phyloP scores from a whole-genome alignment of 768 basidiomycete species.

The Baorangia bicolor region DNA sequence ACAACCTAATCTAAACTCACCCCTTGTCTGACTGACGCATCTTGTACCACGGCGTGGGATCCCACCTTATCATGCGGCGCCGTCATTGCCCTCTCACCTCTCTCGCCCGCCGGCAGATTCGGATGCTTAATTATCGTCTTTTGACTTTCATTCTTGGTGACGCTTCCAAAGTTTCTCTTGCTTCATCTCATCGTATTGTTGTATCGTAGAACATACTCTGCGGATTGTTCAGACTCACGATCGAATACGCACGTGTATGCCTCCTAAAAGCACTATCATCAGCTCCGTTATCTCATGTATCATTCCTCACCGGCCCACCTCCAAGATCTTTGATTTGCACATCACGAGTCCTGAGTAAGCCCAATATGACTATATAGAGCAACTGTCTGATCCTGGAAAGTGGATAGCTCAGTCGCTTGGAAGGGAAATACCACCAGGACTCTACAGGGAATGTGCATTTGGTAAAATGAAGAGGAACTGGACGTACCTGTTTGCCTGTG shows the following conservation, averaged over 20 bases:
- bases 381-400: not conserved
- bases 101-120: not conserved
- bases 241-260: not conserved
- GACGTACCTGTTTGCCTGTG: not conserved
- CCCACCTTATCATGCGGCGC: slow-evolving; percentile 9
- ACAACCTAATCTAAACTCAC: not conserved
- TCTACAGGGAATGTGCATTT: not conserved
- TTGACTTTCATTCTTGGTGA: not conserved
- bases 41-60: not conserved
- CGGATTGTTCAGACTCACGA: not conserved
- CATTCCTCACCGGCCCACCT: not conserved
- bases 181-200: not conserved
- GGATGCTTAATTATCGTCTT: not conserved
- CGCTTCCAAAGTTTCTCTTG: not conserved
- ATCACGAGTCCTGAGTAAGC: not conserved
- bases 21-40: not conserved
- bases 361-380: not conserved
- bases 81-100: not conserved
- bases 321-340: not conserved
- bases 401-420: not conserved
- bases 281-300: not conserved
- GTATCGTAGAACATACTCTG: not conserved
- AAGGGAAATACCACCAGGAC: not conserved
- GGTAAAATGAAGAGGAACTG: not conserved
- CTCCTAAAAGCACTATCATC: not conserved